Base-by-base conservation (phyloP, 345 rosid species). In the Kernera saxatilis region DNA sequence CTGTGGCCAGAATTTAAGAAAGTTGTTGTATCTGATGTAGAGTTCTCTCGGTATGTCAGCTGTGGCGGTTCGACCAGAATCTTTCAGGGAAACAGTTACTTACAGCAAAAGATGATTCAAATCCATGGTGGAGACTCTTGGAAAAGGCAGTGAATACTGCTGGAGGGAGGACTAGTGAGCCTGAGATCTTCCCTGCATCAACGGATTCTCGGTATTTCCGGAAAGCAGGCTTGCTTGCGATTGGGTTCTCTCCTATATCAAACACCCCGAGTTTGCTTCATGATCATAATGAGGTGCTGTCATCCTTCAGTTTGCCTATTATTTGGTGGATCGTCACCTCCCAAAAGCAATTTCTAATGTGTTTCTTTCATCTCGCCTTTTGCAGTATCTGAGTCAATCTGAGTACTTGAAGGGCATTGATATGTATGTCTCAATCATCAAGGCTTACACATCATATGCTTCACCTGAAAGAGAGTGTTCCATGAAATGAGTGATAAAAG, bases 161-260 rank as follows among this genome's bases (percentile, higher is more conserved):
- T 36, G 68, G 81, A 46, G 96, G 97, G 44, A 84, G 70, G 60
- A 79, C 81, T 32, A 73, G 77, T 61, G 75, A 75, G 56, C 96
- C 97, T 5, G 90, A 88, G 80, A 87, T 88, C 35, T 90, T 93
- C 81, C 96, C 91, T 21, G 96, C 90, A 0, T 41, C 98, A 43
- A 93, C 97, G 5, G 96, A 90, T 76, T 72, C 88, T 75, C 89
- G 84, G 48, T 87, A 80, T 77, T 88, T 93, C 57, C 80, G 92
- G n/a, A 23, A 26, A 17, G 70, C 8, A 18, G 96, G 96, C 45
- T 44, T 92, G 48, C 95, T 88, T 23, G 91, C 96, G 0, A 81
- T 93, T 74, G 93, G 96, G 25, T 89, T 92, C 78, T 89, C 96
- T 43, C 96, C 94, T 0, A 89, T 92, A 84, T 87, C 84, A 39